phyloP scores from a whole-genome alignment of 331 rosid genomes.

The Pyrus hybrid region DNA sequence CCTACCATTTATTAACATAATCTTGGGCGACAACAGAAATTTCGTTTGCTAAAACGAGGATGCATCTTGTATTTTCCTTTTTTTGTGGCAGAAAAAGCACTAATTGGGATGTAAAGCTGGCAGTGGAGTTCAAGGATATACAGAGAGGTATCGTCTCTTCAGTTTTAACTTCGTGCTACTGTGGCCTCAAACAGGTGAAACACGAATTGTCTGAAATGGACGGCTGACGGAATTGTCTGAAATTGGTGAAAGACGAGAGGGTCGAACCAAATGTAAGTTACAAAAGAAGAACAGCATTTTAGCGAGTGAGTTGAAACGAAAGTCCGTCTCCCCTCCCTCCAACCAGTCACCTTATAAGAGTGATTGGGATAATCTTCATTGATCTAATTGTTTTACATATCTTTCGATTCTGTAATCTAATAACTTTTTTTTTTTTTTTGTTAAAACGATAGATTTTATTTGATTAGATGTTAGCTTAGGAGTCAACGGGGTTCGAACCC shows the following conservation, averaged over 20 bases:
- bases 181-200: constrained; percentile 29
- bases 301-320: not conserved
- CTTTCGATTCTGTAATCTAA: too few relatives aligned
- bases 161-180: constrained; percentile 37
- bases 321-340: too few relatives aligned
- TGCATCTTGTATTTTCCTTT: not conserved
- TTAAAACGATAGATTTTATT: too few relatives aligned
- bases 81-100: constrained; percentile 29
- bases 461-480: too few relatives aligned
- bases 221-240: constrained; percentile 27
- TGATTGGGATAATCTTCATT: too few relatives aligned
- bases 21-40: not conserved
- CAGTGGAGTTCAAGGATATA: constrained; percentile 36
- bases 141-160: constrained; percentile 56
- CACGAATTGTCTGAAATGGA: constrained; percentile 29
- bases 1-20: not conserved
- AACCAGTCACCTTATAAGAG: too few relatives aligned
- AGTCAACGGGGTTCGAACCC: too few relatives aligned
- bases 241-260: constrained; percentile 28
- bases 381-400: too few relatives aligned
- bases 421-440: too few relatives aligned
- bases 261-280: not conserved
- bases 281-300: not conserved
- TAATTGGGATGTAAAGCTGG: constrained; percentile 62
- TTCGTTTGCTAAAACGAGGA: not conserved